These are phyloP conservation scores for Pulveroboletus frians DNA, from an alignment of 768 basidiomycete genomes.

Conservation along the genomic window DNA sequence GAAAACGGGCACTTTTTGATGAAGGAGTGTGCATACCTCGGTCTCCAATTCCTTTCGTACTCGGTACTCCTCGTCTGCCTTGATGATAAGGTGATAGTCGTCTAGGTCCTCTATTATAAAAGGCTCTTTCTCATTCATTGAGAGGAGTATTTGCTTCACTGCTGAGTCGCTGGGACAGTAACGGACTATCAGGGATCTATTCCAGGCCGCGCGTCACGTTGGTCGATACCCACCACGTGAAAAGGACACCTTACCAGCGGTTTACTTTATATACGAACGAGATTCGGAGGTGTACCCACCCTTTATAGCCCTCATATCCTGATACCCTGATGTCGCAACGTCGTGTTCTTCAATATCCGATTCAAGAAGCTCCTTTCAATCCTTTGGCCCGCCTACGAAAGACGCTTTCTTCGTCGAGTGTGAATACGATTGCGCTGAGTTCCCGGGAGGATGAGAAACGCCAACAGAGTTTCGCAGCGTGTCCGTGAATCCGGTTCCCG, in stretches of 20 bases:
- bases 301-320: constrained; percentile 59
- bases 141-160: constrained; percentile 81
- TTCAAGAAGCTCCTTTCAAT: not conserved
- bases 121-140: constrained; percentile 72
- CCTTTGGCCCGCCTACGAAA: too few relatives aligned
- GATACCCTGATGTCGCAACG: not conserved
- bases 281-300: constrained; percentile 33
- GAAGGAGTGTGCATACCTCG: constrained; percentile 44
- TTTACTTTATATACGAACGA: constrained; percentile 4
- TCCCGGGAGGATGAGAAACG: constrained; percentile 15
- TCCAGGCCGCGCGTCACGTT: not conserved
- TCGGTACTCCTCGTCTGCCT: constrained; percentile 73
- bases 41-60: constrained; percentile 68
- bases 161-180: constrained; percentile 62
- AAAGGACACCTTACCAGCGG: constrained; percentile 46
- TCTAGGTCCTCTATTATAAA: constrained; percentile 89
- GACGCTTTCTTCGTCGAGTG: not conserved
- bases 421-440: not conserved
- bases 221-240: constrained; percentile 51
- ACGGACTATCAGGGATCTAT: not conserved
- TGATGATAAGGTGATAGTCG: constrained; percentile 77
- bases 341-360: not conserved
- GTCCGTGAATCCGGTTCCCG: not conserved
- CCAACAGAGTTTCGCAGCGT: not conserved
- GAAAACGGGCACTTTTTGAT: not conserved